phyloP scores from a whole-genome alignment of 257 asterid genomes.

The Dorcoceras hygrometricum region DNA sequence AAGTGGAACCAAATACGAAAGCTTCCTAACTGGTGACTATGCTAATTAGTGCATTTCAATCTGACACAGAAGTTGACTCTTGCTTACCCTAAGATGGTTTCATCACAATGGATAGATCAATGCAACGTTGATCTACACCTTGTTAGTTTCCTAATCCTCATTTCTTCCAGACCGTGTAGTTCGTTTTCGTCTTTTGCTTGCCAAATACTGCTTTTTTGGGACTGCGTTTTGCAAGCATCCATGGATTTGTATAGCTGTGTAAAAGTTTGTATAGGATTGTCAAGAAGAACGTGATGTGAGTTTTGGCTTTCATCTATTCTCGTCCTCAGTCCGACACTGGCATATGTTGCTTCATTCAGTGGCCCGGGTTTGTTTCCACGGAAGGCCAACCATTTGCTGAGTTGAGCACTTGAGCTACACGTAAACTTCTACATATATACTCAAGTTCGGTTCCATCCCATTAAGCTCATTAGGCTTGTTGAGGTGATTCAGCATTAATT shows the following conservation, averaged over 20 bases:
- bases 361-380: neutral
- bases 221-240: slow-evolving; percentile 11
- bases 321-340: neutral
- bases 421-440: neutral
- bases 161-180: neutral
- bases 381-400: neutral
- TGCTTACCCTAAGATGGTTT: slow-evolving; percentile 6
- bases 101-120: slow-evolving; percentile 28
- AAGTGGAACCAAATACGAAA: slow-evolving; percentile 65
- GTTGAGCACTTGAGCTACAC: neutral
- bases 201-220: neutral
- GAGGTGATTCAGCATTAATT: neutral
- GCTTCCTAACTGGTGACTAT: slow-evolving; percentile 64
- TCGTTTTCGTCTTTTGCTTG: neutral
- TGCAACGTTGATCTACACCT: slow-evolving; percentile 26
- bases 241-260: slow-evolving; percentile 26
- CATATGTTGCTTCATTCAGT: neutral
- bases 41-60: slow-evolving; percentile 20
- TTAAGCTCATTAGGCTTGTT: neutral
- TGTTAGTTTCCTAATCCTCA: neutral
- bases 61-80: slow-evolving; percentile 11
- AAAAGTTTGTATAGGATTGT: slow-evolving; percentile 22
- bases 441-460: neutral
- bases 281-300: slow-evolving; percentile 10
- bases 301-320: neutral